These are phyloP conservation scores for Ophiostoma ulmi DNA, from an alignment of 2,329 filamentous ascomycete genomes.

Conservation along the genomic window DNA sequence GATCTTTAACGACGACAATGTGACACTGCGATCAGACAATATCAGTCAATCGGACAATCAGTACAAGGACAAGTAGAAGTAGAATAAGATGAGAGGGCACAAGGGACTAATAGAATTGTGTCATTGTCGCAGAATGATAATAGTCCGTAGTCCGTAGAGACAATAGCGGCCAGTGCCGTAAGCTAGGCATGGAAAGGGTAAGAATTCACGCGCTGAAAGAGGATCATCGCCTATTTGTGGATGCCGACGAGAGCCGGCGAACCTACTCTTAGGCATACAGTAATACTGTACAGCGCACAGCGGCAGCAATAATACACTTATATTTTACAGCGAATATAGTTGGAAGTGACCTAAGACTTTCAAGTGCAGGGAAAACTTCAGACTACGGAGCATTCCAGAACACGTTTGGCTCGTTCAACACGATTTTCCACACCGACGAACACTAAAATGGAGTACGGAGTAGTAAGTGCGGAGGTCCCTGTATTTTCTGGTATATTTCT, in stretches of 20 bases:
- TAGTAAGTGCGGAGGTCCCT: neutral
- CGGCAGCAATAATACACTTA: too few species aligned
- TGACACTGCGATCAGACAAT: neutral
- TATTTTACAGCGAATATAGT: too few species aligned
- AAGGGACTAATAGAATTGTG: neutral
- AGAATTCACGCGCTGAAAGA: constrained; percentile 19
- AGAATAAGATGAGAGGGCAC: too few species aligned
- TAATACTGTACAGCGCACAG: too few species aligned
- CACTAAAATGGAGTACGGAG: neutral
- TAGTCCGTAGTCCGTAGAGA: neutral
- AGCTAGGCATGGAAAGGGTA: constrained; percentile 18
- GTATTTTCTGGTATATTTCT: neutral
- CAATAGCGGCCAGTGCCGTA: constrained; percentile 20
- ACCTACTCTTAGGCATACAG: too few species aligned
- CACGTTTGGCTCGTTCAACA: too few species aligned
- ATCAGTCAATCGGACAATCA: neutral
- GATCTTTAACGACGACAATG: neutral
- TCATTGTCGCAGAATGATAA: neutral
- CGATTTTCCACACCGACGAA: neutral
- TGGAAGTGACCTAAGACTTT: too few species aligned
- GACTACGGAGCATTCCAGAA: too few species aligned
- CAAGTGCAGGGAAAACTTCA: too few species aligned
- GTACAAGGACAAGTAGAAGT: neutral
- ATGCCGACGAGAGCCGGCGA: neutral
- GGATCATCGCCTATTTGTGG: neutral